These are phyloP conservation scores for Sclerotinia borealis DNA, from an alignment of 2,329 filamentous ascomycete genomes.

Conservation along the genomic window DNA sequence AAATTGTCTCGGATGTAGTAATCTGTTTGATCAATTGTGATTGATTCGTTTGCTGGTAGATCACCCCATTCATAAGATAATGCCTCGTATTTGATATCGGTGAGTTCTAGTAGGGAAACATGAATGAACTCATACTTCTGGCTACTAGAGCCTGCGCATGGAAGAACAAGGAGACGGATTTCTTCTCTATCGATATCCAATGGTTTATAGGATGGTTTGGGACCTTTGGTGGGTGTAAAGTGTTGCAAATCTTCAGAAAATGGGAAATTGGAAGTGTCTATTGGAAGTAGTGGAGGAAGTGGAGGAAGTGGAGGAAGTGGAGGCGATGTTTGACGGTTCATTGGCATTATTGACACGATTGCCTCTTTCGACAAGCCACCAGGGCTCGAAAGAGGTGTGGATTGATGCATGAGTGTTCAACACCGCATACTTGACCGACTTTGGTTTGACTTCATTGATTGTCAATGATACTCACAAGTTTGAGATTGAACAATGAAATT, in stretches of 20 bases:
- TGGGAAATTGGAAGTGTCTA: neutral
- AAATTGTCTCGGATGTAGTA: slow-evolving; percentile 7
- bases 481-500: too few species aligned
- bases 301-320: neutral
- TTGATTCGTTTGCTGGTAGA: neutral
- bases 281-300: neutral
- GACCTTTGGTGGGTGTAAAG: neutral
- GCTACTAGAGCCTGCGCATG: neutral
- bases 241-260: neutral
- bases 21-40: neutral
- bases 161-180: slow-evolving; percentile 2
- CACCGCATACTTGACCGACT: neutral
- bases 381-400: neutral
- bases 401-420: neutral
- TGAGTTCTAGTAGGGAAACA: slow-evolving; percentile 9
- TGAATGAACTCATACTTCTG: slow-evolving; percentile 10
- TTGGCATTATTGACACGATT: neutral
- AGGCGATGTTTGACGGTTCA: neutral
- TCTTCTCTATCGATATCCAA: neutral
- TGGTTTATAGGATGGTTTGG: neutral
- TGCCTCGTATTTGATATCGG: slow-evolving; percentile 11
- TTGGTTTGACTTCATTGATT: neutral
- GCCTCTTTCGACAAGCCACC: neutral
- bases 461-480: too few species aligned
- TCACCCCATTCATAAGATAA: slow-evolving; percentile 14